Base-by-base conservation (phyloP, 331 rosid species). In the Malus hybrid region DNA sequence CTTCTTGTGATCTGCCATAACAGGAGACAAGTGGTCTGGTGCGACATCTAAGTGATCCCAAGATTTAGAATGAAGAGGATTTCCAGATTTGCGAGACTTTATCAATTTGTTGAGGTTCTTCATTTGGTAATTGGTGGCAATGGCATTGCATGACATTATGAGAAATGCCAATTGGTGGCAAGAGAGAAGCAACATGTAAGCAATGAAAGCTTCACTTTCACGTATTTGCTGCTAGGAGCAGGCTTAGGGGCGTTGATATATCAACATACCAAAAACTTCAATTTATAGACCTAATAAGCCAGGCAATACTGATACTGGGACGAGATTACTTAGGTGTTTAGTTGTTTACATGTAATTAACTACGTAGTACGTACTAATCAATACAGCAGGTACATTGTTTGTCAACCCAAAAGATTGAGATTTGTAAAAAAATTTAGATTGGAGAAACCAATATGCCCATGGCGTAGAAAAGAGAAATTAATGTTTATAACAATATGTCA, bases 41-140 rank as follows among this genome's bases (percentile, higher is more conserved):
- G 6, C 6, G 12, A 5, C 60, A 20, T 33, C n/a, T 5, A 34
- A 70, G 13, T 1, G 55, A 66, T n/a, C 76, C 73, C 50, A 79
- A 27, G 67, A 20, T 22, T 54, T 34, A 34, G 42, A 34, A 34
- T 7, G 9, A 34, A 34, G 65, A 13, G 39, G 36, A 31, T 63
- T 6, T 24, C 22, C 5, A 28, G 32, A 12, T 75, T 70, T 80
- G 28, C 75, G 55, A 74, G 88, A 82, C 39, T 75, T 70, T 36
- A 89, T 65, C 20, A 89, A 70, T 57, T 76, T 80, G 31, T 71
- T 48, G 54, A 89, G 93, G n/a, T 71, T 78, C 60, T 82, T 79
- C 29, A 70, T 71, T 24, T 85, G 90, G 80, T 75, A 27, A 27
- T 27, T 61, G 28, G 31, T 71, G 6, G 79, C 85, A 2, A 13